Percentiles rank a stretch among this genome's conserved stretches.
Evolutionary conservation across 768 basidiomycete species (phyloP).

Genomic region (Boletus pseudopeckii): DNA sequence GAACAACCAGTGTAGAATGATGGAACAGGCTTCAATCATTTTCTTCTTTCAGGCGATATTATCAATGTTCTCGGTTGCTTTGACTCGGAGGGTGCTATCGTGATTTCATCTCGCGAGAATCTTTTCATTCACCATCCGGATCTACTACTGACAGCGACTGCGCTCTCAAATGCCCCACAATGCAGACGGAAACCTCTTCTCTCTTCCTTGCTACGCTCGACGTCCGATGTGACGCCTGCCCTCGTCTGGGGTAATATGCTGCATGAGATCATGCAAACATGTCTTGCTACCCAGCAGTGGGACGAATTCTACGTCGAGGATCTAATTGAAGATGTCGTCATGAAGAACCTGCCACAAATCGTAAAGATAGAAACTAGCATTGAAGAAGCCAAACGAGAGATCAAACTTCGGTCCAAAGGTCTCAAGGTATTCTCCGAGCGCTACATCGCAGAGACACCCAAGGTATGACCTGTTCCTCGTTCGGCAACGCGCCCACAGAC

Average conservation of each 20-base stretch:
- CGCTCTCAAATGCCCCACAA: constrained; percentile 76
- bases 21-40: neutral
- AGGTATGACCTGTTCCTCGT: constrained; percentile 39
- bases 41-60: constrained; percentile 58
- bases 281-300: constrained; percentile 61
- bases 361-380: constrained; percentile 55
- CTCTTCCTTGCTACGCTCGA: constrained; percentile 55
- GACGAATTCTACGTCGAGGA: constrained; percentile 58
- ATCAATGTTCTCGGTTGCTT: constrained; percentile 69
- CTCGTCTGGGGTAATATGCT: constrained; percentile 91
- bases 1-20: constrained; percentile 4
- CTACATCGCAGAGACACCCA: constrained; percentile 63
- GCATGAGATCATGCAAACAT: constrained; percentile 87
- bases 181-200: constrained; percentile 89
- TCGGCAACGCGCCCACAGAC: neutral
- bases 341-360: constrained; percentile 55
- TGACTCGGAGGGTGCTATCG: constrained; percentile 41
- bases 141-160: constrained; percentile 84
- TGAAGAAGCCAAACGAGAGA: constrained; percentile 63
- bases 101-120: constrained; percentile 60
- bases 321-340: constrained; percentile 54
- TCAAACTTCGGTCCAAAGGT: constrained; percentile 60
- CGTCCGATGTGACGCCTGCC: constrained; percentile 58
- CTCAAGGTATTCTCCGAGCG: constrained; percentile 59
- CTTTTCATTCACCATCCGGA: constrained; percentile 90